These are phyloP conservation scores for Emmonsiellopsis sp. DNA, from an alignment of 2,329 filamentous ascomycete genomes.

Conservation along the genomic window DNA sequence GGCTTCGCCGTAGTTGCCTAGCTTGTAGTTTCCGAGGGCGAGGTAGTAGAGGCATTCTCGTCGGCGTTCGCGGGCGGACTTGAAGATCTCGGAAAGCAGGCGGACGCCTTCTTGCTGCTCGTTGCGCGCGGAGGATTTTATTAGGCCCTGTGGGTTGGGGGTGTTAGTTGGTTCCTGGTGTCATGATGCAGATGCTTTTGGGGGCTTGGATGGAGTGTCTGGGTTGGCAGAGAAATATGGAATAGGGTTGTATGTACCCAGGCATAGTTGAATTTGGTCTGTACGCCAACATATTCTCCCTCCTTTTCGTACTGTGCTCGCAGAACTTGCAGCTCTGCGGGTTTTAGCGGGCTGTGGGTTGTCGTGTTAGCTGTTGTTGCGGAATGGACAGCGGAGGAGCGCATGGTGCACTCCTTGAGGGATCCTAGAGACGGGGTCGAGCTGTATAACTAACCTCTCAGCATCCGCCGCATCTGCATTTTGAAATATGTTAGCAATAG, in stretches of 20 bases:
- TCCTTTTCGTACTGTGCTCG: constrained; percentile 95
- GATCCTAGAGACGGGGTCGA: background rate
- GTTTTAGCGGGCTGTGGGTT: constrained; percentile 64
- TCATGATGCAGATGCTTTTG: background rate
- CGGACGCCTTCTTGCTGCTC: constrained; percentile 94
- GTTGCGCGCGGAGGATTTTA: constrained; percentile 74
- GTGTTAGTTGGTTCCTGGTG: background rate
- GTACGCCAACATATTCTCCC: constrained; percentile 89
- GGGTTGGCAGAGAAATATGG: too few relatives aligned
- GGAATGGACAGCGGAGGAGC: background rate
- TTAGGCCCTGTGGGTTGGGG: constrained; percentile 58
- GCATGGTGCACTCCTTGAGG: background rate
- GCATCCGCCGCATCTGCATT: constrained; percentile 86
- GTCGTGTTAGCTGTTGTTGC: background rate
- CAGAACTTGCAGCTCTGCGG: constrained; percentile 84
- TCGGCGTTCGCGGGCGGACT: constrained; percentile 79
- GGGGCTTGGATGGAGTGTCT: background rate
- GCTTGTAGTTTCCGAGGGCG: constrained; percentile 93
- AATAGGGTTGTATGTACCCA: constrained; percentile 55
- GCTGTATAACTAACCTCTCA: constrained; percentile 58
- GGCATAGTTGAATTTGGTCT: constrained; percentile 99
- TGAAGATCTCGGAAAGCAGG: constrained; percentile 93
- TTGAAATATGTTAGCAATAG: constrained; percentile 17
- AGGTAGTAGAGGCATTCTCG: constrained; percentile 98
- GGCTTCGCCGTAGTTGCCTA: constrained; percentile 94